Conservation (phyloP, 768 basidiomycete species). For the Hebeloma cylindrosporum region DNA sequence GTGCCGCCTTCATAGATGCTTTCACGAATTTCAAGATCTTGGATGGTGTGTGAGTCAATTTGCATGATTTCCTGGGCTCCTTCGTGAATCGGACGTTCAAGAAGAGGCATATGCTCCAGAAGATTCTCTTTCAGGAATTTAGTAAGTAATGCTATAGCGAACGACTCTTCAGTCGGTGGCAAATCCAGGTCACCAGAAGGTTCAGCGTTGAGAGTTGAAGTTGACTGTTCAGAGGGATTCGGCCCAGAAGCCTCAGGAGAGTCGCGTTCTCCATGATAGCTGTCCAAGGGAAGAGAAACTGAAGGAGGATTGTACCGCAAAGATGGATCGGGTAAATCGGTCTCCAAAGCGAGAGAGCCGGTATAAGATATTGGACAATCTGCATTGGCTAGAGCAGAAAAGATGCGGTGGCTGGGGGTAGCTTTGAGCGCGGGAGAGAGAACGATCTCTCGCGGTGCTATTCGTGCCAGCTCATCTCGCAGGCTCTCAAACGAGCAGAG, state of each 20-base stretch:
- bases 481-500: constrained; percentile 50
- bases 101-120: constrained; percentile 73
- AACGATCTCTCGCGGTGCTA: constrained; percentile 82
- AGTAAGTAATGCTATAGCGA: constrained; percentile 63
- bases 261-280: neutral
- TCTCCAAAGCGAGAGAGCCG: neutral
- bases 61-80: constrained; percentile 65
- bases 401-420: constrained; percentile 44
- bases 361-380: constrained; percentile 54
- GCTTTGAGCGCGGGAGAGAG: constrained; percentile 38
- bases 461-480: constrained; percentile 79
- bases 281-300: neutral
- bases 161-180: constrained; percentile 38
- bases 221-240: too few relatives aligned
- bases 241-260: too few relatives aligned
- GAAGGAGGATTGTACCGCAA: neutral
- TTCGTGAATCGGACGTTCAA: constrained; percentile 60
- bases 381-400: constrained; percentile 52
- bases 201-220: neutral
- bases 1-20: constrained; percentile 68
- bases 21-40: constrained; percentile 84
- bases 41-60: constrained; percentile 86
- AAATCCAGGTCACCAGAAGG: neutral
- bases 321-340: neutral
- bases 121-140: constrained; percentile 65